Base-by-base conservation (phyloP, 352 stramenopile species). In the Phytophthora ramorum region DNA sequence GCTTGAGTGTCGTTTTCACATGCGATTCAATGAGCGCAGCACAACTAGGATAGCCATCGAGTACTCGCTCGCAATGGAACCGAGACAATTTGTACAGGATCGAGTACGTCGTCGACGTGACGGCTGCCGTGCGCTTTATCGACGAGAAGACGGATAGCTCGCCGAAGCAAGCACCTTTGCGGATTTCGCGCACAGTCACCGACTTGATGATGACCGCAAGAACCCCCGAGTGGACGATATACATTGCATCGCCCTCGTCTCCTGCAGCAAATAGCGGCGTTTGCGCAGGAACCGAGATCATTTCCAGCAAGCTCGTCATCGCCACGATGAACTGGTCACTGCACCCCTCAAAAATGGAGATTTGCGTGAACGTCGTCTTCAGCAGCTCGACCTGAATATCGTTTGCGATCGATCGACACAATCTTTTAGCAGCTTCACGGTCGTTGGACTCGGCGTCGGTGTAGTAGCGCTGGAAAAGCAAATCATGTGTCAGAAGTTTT, bases 321-420 rank as follows among this genome's bases (percentile, higher is more conserved):
- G 84, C 84, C 16, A 83, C 57, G 3, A 90, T 67, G 43, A 94
- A 94, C 13, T 68, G 62, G 4, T 85, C 75, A 2, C 48, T 76
- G 55, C 85, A 93, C 0, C 70, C 80, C 7, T 73, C 67, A 32
- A 93, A 91, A 8, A 93, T 54, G 5, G 85, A 75, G 9, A 93
- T 83, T 38, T 61, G 55, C 1, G 73, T 58, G 10, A 93, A 75
- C 0, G 71, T 89, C 4, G 63, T 58, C 32, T 83, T 80, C 26
- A 93, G 46, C 1, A 93, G 63, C 40, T 90, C 81, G 12, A 92
- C 82, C 54, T 92, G 85, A 40, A 91, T 89, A 41, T 94, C 84
- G 9, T 83, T 91, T 4, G 79, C 75, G n/a, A 93, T 85, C 0
- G 86, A 94, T 3, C 78, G 74, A 52, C 86, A 94, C 7, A 94